Base-by-base conservation (phyloP, 2,329 filamentous ascomycete genomes). In the Pestalotiopsis sp. region DNA sequence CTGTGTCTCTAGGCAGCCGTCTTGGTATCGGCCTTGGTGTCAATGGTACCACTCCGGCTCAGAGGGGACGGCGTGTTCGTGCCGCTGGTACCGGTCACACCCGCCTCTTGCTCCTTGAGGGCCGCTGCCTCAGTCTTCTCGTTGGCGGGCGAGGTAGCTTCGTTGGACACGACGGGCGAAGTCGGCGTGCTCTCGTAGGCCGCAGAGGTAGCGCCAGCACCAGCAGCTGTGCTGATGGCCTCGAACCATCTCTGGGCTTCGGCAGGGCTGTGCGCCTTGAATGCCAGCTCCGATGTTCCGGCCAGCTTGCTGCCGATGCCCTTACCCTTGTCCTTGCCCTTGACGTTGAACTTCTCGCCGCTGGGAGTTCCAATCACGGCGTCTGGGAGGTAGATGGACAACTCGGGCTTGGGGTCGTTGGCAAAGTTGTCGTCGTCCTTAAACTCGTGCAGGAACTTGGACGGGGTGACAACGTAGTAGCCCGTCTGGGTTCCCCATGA, bases 391-490 rank as follows among this genome's bases (percentile, higher is more conserved):
- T 95, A 98, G 73, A 99, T 89, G 14, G 93, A 96, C 56, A 96
- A 85, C 79, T 99, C 95, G 0, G 96, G 95, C 68, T 88, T 86
- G 11, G 94, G 93, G 70, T 97, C 93, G 75, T 89, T 82, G 62
- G 86, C 85, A 65, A 86, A 73, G 76, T 90, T 87, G 76, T 98
- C 95, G 77, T 93, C 92, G 76, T 97, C 94, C 82, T 97, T 97
- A 86, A 97, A 99, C 81, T 98, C 95, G 83, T 99, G 96, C 69
- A 99, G 83, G 82, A 92, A 99, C 76, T 93, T 94, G 68, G 93
- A 88, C 0, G 94, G 92, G 0, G 94, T 97, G 62, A 98, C 90
- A 68, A 96, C 95, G 78, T 97, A 99, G 85, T 97, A 97, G 68
- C 88, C 90, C 0, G 92, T 89, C 71, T 90, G 91, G 81, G 93